A percentile compares a stretch with the other conserved stretches of the same genome.
Conservation (phyloP, 805 yeast genomes). For the Barnettozyma salicaria region DNA sequence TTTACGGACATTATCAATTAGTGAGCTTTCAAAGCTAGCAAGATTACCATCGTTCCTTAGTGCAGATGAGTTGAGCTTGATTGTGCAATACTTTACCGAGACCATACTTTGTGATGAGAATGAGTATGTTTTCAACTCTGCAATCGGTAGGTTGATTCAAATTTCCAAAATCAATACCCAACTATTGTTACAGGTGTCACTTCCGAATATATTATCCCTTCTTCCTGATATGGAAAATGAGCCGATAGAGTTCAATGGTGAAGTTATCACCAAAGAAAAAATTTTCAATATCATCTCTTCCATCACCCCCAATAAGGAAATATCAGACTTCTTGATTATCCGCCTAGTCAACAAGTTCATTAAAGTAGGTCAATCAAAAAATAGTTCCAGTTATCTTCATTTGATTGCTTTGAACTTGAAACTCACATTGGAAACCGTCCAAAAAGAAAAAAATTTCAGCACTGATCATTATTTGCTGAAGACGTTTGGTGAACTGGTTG, state of each 20-base stretch:
- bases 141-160: slow-evolving; percentile 48
- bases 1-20: slow-evolving; percentile 58
- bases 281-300: slow-evolving; percentile 22
- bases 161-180: slow-evolving; percentile 34
- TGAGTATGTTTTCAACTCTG: slow-evolving; percentile 46
- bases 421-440: slow-evolving; percentile 19
- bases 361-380: slow-evolving; percentile 10
- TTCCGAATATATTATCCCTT: slow-evolving; percentile 45
- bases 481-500: slow-evolving; percentile 13
- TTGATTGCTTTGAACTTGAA: slow-evolving; percentile 19
- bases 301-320: slow-evolving; percentile 27
- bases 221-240: slow-evolving; percentile 42
- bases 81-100: slow-evolving; percentile 62
- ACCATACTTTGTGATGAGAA: slow-evolving; percentile 47
- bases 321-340: slow-evolving; percentile 34
- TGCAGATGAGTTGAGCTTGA: slow-evolving; percentile 50
- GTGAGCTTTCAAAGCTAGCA: slow-evolving; percentile 55
- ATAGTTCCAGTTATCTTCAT: slow-evolving; percentile 14
- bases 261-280: slow-evolving; percentile 23
- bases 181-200: slow-evolving; percentile 43
- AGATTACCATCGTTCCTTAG: slow-evolving; percentile 43
- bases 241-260: slow-evolving; percentile 21
- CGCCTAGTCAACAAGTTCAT: slow-evolving; percentile 32
- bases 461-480: slow-evolving; percentile 20
- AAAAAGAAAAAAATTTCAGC: slow-evolving; percentile 14